These are phyloP conservation scores for Mycena vitilis DNA, from an alignment of 768 basidiomycete genomes.

Conservation along the genomic window DNA sequence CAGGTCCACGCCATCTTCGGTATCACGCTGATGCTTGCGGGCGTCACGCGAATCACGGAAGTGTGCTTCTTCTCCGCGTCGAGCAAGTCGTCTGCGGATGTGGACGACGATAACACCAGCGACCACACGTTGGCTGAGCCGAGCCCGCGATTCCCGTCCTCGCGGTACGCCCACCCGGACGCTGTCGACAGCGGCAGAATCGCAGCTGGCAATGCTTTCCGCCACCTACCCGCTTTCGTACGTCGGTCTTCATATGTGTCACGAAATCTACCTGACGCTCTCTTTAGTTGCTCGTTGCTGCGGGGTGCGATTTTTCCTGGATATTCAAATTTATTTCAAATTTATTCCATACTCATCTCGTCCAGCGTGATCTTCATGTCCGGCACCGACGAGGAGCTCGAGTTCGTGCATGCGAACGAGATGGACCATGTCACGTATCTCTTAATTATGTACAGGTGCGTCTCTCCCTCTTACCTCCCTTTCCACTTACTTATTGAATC, in stretches of 20 bases:
- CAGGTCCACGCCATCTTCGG: slow-evolving; percentile 90
- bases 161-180: slow-evolving; percentile 30
- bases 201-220: slow-evolving; percentile 71
- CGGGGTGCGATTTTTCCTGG: slow-evolving; percentile 62
- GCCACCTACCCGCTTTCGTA: slow-evolving; percentile 91
- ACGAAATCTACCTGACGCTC: slow-evolving; percentile 19
- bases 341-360: not conserved
- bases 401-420: slow-evolving; percentile 71
- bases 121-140: slow-evolving; percentile 73
- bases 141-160: slow-evolving; percentile 26
- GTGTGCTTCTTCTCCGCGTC: slow-evolving; percentile 77
- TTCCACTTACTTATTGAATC: not conserved
- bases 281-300: slow-evolving; percentile 72
- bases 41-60: slow-evolving; percentile 82
- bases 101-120: slow-evolving; percentile 66
- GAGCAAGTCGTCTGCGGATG: slow-evolving; percentile 38
- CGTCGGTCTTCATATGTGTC: slow-evolving; percentile 46
- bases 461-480: not conserved
- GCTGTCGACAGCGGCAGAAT: slow-evolving; percentile 43
- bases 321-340: not conserved
- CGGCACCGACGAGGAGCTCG: slow-evolving; percentile 91
- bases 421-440: slow-evolving; percentile 96
- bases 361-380: slow-evolving; percentile 86
- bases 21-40: slow-evolving; percentile 87
- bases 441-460: slow-evolving; percentile 84